A percentile compares a stretch with the other conserved stretches of the same genome.
Conservation (phyloP, 495 filamentous ascomycete species). For the Entonaema liquescens region DNA sequence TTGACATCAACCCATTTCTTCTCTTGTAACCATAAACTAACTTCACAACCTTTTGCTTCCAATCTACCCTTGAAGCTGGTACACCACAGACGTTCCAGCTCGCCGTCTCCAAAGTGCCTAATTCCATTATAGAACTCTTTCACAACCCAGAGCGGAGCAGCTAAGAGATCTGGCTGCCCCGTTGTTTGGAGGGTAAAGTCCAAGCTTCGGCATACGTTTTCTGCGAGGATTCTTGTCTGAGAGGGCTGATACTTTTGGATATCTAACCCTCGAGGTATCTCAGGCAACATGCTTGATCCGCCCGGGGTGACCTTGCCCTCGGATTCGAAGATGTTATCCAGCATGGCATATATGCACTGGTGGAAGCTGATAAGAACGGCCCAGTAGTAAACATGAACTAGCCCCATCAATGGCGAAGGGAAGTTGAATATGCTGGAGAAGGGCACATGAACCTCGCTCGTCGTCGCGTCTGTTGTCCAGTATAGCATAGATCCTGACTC, state of each 20-base stretch:
- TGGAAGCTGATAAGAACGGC: constrained; percentile 51
- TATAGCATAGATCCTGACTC: constrained; percentile 37
- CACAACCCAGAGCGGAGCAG: constrained; percentile 47
- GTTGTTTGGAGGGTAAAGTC: constrained; percentile 49
- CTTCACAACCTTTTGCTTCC: constrained; percentile 36
- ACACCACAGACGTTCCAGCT: constrained; percentile 55
- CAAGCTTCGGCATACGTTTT: constrained; percentile 50
- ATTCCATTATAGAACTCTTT: constrained; percentile 46
- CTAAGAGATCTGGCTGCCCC: constrained; percentile 53
- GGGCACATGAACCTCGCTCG: constrained; percentile 38
- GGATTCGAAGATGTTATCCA: constrained; percentile 49
- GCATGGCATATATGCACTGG: constrained; percentile 49
- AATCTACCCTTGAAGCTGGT: constrained; percentile 46
- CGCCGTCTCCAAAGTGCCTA: constrained; percentile 40
- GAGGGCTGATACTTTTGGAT: constrained; percentile 39
- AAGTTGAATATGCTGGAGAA: constrained; percentile 51
- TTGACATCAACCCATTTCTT: constrained; percentile 38
- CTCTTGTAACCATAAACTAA: constrained; percentile 39
- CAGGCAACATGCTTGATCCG: constrained; percentile 20
- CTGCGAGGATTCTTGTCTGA: constrained; percentile 46
- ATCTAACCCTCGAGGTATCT: constrained; percentile 42
- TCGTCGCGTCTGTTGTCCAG: constrained; percentile 30
- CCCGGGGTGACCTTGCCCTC: constrained; percentile 4
- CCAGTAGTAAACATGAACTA: constrained; percentile 55
- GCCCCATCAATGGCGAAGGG: constrained; percentile 43